Base-by-base conservation (phyloP, 768 basidiomycete species). In the Albatrellus ellisii region DNA sequence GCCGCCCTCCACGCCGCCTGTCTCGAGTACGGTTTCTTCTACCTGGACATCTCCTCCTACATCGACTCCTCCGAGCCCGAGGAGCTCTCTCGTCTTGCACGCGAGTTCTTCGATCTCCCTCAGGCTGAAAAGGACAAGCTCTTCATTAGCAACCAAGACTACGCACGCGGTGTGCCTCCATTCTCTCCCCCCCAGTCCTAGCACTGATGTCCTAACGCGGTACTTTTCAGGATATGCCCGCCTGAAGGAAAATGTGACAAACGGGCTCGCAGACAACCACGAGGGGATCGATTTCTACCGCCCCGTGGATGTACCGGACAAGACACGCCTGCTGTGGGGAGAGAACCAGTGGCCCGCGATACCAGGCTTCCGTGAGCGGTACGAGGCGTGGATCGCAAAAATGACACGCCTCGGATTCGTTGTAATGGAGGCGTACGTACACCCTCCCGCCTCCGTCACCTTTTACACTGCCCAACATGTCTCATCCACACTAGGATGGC, bases 331-430 rank as follows among this genome's bases (percentile, higher is more conserved):
- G 0, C 59, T 92, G 0, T 79, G 82, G 75, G 90, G 90, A 10
- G 75, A 77, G 58, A 95, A 94, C 54, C 88, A 86, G 46, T 94
- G 86, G 82, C 90, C 89, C 0, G 50, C 72, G 2, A 65, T 77
- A 20, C 58, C 62, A 1, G 59, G 55, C 0, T 90, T 91, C 53
- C 64, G 58, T 43, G 65, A 69, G 27, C 77, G 69, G 49, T 84
- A 81, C 50, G 75, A 84, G 44, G 53, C 50, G 4, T 94, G 89
- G 88, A 64, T 83, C 2, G 72, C 74, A 52, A 90, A 83, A 67
- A 94, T 94, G 91, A 81, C 84, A 58, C 61, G 51, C 3, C 63
- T 94, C 2, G 91, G 91, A 2, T 52, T 84, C 56, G 68, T 82
- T 8, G 68, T 92, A 12, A 91, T 92, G 85, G 73, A 82, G 60